A percentile compares a stretch with the other conserved stretches of the same genome.
phyloP scores from a whole-genome alignment of 805 yeast species.

The Kodamaea neixiangensis region DNA sequence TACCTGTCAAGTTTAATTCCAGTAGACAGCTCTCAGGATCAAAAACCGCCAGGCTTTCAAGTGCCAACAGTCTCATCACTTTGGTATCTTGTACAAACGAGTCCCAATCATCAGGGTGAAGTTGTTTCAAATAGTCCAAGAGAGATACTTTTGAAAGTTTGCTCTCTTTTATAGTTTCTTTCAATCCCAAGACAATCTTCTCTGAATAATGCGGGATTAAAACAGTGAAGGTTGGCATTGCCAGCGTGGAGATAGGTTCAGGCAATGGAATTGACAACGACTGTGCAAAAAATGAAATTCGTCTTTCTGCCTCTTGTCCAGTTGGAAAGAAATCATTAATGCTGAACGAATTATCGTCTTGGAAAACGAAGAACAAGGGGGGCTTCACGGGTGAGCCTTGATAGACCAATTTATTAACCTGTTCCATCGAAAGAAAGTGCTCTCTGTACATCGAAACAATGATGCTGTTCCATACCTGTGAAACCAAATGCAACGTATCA shows the following conservation, averaged over 20 bases:
- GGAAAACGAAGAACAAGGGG: slow-evolving; percentile 50
- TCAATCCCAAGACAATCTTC: slow-evolving; percentile 44
- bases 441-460: slow-evolving; percentile 33
- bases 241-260: slow-evolving; percentile 48
- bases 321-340: slow-evolving; percentile 42
- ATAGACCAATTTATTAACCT: slow-evolving; percentile 38
- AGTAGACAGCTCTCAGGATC: not conserved
- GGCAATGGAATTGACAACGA: slow-evolving; percentile 50
- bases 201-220: slow-evolving; percentile 56
- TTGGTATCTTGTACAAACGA: slow-evolving; percentile 78
- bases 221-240: slow-evolving; percentile 54
- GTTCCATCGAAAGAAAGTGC: slow-evolving; percentile 39
- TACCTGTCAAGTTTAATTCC: not conserved
- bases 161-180: slow-evolving; percentile 49
- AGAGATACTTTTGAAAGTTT: slow-evolving; percentile 52
- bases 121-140: slow-evolving; percentile 74
- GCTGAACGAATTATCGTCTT: slow-evolving; percentile 44
- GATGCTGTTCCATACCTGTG: slow-evolving; percentile 22
- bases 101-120: slow-evolving; percentile 78
- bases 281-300: slow-evolving; percentile 56
- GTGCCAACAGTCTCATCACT: slow-evolving; percentile 24
- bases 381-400: slow-evolving; percentile 21
- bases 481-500: slow-evolving; percentile 11
- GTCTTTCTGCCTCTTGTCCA: slow-evolving; percentile 51
- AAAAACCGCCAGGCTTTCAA: not conserved